These are phyloP conservation scores for Tetracladium marchalianum DNA, from an alignment of 495 filamentous ascomycete genomes.

Conservation along the genomic window DNA sequence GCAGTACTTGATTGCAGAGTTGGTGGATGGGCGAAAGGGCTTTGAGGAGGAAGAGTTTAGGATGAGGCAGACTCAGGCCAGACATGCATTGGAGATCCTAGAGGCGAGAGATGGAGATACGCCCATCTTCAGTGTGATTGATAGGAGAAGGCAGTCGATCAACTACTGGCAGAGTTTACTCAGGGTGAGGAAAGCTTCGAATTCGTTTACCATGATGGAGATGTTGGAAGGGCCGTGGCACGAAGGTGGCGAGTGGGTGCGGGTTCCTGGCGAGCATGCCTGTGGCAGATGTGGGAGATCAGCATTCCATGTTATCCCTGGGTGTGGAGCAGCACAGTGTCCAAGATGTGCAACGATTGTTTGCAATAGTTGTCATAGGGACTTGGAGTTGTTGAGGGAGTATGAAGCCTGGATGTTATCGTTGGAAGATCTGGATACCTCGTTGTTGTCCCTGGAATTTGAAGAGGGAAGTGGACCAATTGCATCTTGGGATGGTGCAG, in stretches of 20 bases:
- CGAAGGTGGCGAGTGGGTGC: slow-evolving; percentile 7
- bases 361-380: slow-evolving; percentile 11
- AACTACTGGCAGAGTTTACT: slow-evolving; percentile 11
- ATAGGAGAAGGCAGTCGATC: slow-evolving; percentile 6
- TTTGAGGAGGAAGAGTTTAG: slow-evolving; percentile 9
- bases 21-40: neutral
- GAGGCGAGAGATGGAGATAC: slow-evolving; percentile 7
- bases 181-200: slow-evolving; percentile 1
- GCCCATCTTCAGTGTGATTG: slow-evolving; percentile 10
- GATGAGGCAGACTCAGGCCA: neutral
- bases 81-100: slow-evolving; percentile 11
- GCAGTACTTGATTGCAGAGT: neutral
- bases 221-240: slow-evolving; percentile 11
- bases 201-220: neutral
- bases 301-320: slow-evolving; percentile 11
- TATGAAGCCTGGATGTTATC: slow-evolving; percentile 7
- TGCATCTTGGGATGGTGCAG: too few species aligned
- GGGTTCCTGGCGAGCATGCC: slow-evolving; percentile 7
- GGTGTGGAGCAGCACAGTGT: slow-evolving; percentile 12
- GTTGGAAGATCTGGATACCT: too few species aligned
- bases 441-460: too few species aligned
- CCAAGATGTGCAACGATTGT: slow-evolving; percentile 8
- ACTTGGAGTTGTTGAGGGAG: slow-evolving; percentile 8
- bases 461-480: too few species aligned
- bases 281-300: slow-evolving; percentile 11